Conservation (phyloP, 2,329 filamentous ascomycete species). For the Knoxdaviesia proteae region DNA sequence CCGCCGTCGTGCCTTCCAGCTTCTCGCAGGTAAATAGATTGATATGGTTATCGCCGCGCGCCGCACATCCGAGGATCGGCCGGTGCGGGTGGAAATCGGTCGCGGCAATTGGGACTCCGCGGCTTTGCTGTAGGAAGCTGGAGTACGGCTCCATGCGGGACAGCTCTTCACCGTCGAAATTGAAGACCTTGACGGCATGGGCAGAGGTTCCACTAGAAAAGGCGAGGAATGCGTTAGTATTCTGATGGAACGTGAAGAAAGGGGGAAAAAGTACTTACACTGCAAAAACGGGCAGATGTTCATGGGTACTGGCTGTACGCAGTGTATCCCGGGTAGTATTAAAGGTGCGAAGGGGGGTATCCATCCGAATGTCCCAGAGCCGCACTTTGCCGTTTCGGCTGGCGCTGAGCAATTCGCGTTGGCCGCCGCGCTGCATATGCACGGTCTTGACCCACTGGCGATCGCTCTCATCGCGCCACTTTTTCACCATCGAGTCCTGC, state of each 20-base stretch:
- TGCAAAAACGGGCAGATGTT: conserved; percentile 90
- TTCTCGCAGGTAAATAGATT: conserved; percentile 64
- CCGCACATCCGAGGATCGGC: conserved; percentile 74
- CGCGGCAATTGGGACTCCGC: conserved; percentile 61
- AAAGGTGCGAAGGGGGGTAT: conserved; percentile 52
- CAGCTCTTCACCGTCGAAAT: conserved; percentile 60
- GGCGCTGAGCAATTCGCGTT: conserved; percentile 75
- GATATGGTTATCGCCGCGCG: conserved; percentile 71
- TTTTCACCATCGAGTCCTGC: conserved; percentile 80
- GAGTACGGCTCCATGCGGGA: conserved; percentile 79
- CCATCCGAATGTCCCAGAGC: conserved; percentile 88
- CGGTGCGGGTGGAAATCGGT: conserved; percentile 92
- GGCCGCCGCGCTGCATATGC: conserved; percentile 87
- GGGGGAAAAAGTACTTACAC: conserved; percentile 38
- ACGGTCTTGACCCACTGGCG: conserved; percentile 90
- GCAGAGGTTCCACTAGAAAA: conserved; percentile 57
- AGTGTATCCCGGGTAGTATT: conserved; percentile 58
- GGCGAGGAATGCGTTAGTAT: conserved; percentile 1
- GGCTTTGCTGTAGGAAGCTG: conserved; percentile 65
- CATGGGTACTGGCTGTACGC: conserved; percentile 76
- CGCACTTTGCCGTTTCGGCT: conserved; percentile 86
- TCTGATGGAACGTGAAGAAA: background rate
- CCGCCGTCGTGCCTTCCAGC: conserved; percentile 9
- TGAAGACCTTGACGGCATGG: conserved; percentile 81
- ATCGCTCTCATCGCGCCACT: conserved; percentile 77